These are phyloP conservation scores for Elymus sibiricus DNA, from an alignment of 176 grass and related monocot genomes.

Conservation along the genomic window DNA sequence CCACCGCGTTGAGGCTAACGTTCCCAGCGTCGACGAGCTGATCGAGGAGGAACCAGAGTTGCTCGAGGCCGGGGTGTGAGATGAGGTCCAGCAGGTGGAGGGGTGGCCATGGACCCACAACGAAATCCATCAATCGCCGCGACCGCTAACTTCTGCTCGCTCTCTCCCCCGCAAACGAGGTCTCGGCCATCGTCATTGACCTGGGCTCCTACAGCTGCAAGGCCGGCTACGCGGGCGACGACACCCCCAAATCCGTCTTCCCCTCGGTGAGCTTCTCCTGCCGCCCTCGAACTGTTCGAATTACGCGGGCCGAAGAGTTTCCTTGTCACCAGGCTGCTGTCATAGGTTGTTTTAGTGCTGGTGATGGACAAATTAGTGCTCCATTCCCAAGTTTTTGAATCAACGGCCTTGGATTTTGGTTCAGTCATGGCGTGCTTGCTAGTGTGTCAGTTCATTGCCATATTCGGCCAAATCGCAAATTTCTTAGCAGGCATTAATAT, in stretches of 20 bases:
- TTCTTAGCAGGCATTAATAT: not conserved
- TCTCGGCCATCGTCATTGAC: slow-evolving; percentile 97
- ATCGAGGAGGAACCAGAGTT: too few relatives aligned
- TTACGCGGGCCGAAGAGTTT: not conserved
- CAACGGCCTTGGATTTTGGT: not conserved
- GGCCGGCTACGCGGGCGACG: slow-evolving; percentile 94
- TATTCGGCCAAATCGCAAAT: too few relatives aligned
- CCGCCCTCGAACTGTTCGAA: not conserved
- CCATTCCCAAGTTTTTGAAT: not conserved
- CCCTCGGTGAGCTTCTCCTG: slow-evolving; percentile 58
- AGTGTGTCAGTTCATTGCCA: too few relatives aligned
- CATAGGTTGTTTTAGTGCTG: not conserved
- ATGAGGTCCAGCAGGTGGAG: too few relatives aligned
- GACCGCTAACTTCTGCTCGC: not conserved
- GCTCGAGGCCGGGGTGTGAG: too few relatives aligned
- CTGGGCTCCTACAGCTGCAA: slow-evolving; percentile 98
- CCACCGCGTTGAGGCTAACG: too few relatives aligned
- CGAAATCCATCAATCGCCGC: too few relatives aligned
- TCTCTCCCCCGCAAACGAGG: slow-evolving; percentile 62
- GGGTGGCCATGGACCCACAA: too few relatives aligned
- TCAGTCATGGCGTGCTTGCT: too few relatives aligned
- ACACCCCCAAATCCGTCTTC: slow-evolving; percentile 96
- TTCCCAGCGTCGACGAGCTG: too few relatives aligned
- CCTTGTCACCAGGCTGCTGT: not conserved
- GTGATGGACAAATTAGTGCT: not conserved